Conservation (phyloP, 139 green algal genomes). For the Haematococcus sp. region DNA sequence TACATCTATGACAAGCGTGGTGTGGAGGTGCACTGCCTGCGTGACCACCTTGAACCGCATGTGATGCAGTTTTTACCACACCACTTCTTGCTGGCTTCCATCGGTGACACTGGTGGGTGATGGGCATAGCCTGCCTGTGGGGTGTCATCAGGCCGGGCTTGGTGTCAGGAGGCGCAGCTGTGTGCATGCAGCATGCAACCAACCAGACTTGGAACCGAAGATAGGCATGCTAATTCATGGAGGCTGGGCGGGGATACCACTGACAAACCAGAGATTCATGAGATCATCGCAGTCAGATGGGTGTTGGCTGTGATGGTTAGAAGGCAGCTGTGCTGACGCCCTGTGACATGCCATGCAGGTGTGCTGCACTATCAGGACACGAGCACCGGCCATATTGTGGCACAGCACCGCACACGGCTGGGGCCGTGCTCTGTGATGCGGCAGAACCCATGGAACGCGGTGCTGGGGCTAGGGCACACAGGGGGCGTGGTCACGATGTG, state of each 20-base stretch:
- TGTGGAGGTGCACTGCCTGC: constrained; percentile 94
- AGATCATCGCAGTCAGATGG: too few species aligned
- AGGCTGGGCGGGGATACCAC: too few species aligned
- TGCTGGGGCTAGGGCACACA: constrained; percentile 81
- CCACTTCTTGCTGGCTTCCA: constrained; percentile 91
- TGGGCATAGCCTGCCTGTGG: not conserved
- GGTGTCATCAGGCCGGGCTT: not conserved
- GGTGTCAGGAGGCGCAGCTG: not conserved
- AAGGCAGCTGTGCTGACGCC: too few species aligned
- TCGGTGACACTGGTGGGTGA: constrained; percentile 63
- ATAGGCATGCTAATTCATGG: too few species aligned
- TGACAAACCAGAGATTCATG: too few species aligned
- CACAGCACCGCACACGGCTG: constrained; percentile 76
- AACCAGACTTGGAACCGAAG: too few species aligned
- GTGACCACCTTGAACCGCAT: constrained; percentile 55
- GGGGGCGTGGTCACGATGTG: constrained; percentile 91
- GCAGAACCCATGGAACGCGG: constrained; percentile 89
- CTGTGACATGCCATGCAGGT: too few species aligned
- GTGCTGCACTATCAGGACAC: constrained; percentile 94
- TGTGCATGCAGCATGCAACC: not conserved
- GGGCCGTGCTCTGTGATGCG: constrained; percentile 77
- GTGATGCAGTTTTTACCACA: constrained; percentile 91
- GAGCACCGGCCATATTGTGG: constrained; percentile 85
- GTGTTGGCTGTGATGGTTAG: too few species aligned
- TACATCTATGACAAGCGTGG: constrained; percentile 99